Percentiles rank a stretch among this genome's conserved stretches.
phyloP scores from a whole-genome alignment of 768 basidiomycete genomes.

The Trametes elegans region DNA sequence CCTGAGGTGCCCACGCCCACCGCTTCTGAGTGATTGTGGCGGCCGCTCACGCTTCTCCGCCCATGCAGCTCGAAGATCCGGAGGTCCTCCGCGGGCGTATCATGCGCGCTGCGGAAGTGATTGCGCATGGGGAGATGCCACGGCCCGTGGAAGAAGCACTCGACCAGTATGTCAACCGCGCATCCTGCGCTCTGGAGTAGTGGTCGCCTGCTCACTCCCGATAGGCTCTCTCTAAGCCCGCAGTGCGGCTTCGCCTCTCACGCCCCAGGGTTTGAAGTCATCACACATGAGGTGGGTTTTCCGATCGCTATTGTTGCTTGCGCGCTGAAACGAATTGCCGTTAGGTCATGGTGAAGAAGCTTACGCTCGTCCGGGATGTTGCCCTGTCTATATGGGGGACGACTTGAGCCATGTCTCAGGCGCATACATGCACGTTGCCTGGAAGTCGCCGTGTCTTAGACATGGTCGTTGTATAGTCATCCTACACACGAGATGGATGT shows the following conservation, averaged over 20 bases:
- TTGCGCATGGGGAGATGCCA: constrained; percentile 37
- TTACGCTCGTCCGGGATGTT: constrained; percentile 6
- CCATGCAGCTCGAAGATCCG: constrained; percentile 37
- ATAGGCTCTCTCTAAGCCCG: constrained; percentile 40
- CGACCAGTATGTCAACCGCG: constrained; percentile 32
- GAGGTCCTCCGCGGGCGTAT: constrained; percentile 37
- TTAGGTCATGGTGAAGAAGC: constrained; percentile 14
- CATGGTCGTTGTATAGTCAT: no score
- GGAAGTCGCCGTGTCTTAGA: no score
- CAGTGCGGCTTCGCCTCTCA: constrained; percentile 51
- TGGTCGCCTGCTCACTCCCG: not conserved
- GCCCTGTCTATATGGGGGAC: constrained; percentile 5
- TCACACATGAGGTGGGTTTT: constrained; percentile 9
- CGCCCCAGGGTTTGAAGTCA: constrained; percentile 12
- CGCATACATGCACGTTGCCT: no score
- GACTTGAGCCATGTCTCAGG: not conserved
- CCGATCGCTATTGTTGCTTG: not conserved
- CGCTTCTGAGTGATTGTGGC: not conserved
- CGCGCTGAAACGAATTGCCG: not conserved
- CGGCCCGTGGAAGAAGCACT: constrained; percentile 38
- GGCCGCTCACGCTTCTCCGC: not conserved
- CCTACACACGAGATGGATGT: no score
- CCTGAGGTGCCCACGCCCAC: constrained; percentile 24
- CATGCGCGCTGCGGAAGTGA: constrained; percentile 39
- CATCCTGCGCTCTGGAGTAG: no score